phyloP scores from a whole-genome alignment of 2,329 filamentous ascomycete genomes.

The Zymoseptoria brevis region DNA sequence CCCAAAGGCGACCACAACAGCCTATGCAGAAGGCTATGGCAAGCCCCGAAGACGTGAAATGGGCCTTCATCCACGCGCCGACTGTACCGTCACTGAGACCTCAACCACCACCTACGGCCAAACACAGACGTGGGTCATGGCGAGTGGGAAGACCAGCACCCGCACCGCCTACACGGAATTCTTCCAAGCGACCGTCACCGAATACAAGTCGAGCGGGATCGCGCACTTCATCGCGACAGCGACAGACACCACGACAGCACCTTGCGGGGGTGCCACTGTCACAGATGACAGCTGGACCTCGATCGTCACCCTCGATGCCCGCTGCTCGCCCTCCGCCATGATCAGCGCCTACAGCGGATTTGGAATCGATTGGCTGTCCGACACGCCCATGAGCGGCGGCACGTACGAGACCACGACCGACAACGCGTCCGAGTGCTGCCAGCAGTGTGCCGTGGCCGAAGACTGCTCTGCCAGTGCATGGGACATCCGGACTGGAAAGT shows the following conservation, averaged over 20 bases:
- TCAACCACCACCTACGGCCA: conserved; percentile 24
- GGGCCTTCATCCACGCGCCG: conserved; percentile 17
- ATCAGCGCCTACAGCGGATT: conserved; percentile 21
- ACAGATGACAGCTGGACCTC: conserved; percentile 13
- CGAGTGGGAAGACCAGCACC: conserved; percentile 20
- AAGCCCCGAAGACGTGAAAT: conserved; percentile 11
- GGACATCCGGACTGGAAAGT: conserved; percentile 23
- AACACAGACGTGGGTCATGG: conserved; percentile 22
- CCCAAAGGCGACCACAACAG: conserved; percentile 5
- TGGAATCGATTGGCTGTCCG: conserved; percentile 22
- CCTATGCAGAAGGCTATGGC: not conserved
- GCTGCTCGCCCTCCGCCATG: conserved; percentile 26
- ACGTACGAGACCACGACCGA: conserved; percentile 22
- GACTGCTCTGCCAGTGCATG: conserved; percentile 24
- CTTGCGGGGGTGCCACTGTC: conserved; percentile 19
- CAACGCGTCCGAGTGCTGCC: conserved; percentile 26
- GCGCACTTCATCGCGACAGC: conserved; percentile 26
- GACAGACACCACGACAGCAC: conserved; percentile 13
- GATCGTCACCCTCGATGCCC: conserved; percentile 23
- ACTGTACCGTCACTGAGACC: conserved; percentile 23
- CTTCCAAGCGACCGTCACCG: conserved; percentile 24
- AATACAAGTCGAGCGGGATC: conserved; percentile 23
- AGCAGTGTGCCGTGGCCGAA: conserved; percentile 24
- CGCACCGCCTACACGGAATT: conserved; percentile 25
- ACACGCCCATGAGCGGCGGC: conserved; percentile 21